Conservation (phyloP, 176 grass and related monocot genomes). For the Carex scoparia region DNA sequence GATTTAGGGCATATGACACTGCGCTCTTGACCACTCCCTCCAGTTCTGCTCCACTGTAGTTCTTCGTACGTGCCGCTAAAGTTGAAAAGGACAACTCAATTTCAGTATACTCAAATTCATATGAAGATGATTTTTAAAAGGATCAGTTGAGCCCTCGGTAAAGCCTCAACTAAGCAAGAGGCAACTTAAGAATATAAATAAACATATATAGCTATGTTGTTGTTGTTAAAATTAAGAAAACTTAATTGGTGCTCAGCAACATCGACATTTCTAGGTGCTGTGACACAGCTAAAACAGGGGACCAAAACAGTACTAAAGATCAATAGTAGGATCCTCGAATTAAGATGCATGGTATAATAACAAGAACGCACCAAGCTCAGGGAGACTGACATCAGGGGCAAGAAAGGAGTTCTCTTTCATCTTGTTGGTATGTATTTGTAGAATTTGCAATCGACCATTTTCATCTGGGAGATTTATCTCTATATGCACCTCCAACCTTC, state of each 20-base stretch:
- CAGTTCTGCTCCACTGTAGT: constrained; percentile 94
- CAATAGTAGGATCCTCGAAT: constrained; percentile 4
- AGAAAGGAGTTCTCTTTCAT: constrained; percentile 99
- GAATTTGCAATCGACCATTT: constrained; percentile 96
- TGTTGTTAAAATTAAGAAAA: not conserved
- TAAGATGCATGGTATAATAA: not conserved
- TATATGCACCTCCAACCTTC: constrained; percentile 93
- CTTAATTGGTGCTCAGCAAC: not conserved
- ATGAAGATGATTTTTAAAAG: not conserved
- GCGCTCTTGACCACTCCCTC: constrained; percentile 99
- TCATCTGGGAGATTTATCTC: constrained; percentile 98
- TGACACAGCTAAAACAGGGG: not conserved
- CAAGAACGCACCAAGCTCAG: constrained; percentile 61
- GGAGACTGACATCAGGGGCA: constrained; percentile 81
- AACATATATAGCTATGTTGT: not conserved
- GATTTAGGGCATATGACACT: constrained; percentile 82
- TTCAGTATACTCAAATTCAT: constrained; percentile 10
- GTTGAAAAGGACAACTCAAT: constrained; percentile 8
- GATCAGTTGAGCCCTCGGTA: not conserved
- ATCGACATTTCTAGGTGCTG: not conserved
- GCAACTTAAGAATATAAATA: not conserved
- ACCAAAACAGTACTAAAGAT: not conserved
- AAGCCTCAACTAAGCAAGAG: not conserved
- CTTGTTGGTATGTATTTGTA: constrained; percentile 98
- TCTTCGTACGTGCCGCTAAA: constrained; percentile 93